phyloP scores from a whole-genome alignment of 2,329 filamentous ascomycete genomes.

The Penicillium corylophilum region DNA sequence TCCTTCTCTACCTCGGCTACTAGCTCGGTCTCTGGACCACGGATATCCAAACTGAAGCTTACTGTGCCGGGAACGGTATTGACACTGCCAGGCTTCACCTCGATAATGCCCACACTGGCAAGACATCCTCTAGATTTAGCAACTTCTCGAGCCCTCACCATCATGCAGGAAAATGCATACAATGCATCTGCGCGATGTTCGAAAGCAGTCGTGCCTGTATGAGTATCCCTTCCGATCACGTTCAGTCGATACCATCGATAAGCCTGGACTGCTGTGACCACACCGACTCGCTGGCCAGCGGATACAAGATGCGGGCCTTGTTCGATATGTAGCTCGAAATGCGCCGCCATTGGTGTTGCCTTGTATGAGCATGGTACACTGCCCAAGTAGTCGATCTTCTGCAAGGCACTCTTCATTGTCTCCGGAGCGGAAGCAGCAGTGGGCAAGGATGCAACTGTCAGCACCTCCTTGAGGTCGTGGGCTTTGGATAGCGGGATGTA shows the following conservation, averaged over 20 bases:
- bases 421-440: conserved; percentile 54
- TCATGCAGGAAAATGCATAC: conserved; percentile 66
- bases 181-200: conserved; percentile 66
- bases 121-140: conserved; percentile 61
- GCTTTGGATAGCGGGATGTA: conserved; percentile 62
- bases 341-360: conserved; percentile 65
- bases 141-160: conserved; percentile 63
- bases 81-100: conserved; percentile 64
- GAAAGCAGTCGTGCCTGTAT: conserved; percentile 74
- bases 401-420: conserved; percentile 67
- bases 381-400: conserved; percentile 71
- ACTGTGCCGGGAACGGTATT: conserved; percentile 72
- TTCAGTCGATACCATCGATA: conserved; percentile 72
- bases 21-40: conserved; percentile 56
- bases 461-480: conserved; percentile 62
- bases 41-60: conserved; percentile 67
- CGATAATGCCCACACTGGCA: conserved; percentile 69
- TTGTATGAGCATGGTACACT: conserved; percentile 54
- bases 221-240: conserved; percentile 65
- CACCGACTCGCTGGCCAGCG: conserved; percentile 62
- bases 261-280: conserved; percentile 71
- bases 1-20: conserved; percentile 59
- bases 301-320: conserved; percentile 74
- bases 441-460: conserved; percentile 43
- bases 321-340: conserved; percentile 81